phyloP scores from a whole-genome alignment of 164 flowering plant species.

The Tetrastigma voinierianum region DNA sequence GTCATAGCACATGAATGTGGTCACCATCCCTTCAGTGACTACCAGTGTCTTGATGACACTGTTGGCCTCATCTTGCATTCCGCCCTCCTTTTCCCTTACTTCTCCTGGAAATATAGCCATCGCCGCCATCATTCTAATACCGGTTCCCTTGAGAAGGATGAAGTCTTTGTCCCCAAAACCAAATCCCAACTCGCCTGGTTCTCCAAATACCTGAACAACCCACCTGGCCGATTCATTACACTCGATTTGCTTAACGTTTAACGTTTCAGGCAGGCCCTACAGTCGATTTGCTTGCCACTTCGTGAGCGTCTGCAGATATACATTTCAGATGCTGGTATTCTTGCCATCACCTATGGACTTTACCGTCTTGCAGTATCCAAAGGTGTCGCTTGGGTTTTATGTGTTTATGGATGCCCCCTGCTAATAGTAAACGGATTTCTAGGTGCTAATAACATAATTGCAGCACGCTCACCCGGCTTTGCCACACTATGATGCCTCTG shows the following conservation, averaged over 20 bases:
- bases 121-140: slow-evolving; percentile 17
- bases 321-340: slow-evolving; percentile 21
- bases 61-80: slow-evolving; percentile 83
- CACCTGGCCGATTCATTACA: slow-evolving; percentile 15
- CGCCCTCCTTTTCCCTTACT: slow-evolving; percentile 74
- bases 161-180: slow-evolving; percentile 1
- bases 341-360: slow-evolving; percentile 26
- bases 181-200: slow-evolving; percentile 12
- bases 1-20: slow-evolving; percentile 94
- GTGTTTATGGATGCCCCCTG: slow-evolving; percentile 64
- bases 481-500: slow-evolving; percentile 76
- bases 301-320: slow-evolving; percentile 18
- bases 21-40: slow-evolving; percentile 84
- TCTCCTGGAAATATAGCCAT: slow-evolving; percentile 73
- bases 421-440: slow-evolving; percentile 70
- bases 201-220: slow-evolving; percentile 23
- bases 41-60: slow-evolving; percentile 83
- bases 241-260: slow-evolving; percentile 18
- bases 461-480: slow-evolving; percentile 86
- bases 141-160: slow-evolving; percentile 28
- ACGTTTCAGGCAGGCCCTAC: slow-evolving; percentile 21
- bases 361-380: slow-evolving; percentile 34
- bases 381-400: slow-evolving; percentile 55
- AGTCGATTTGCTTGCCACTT: slow-evolving; percentile 20
- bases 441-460: slow-evolving; percentile 67